Evolutionary conservation across 2,329 filamentous ascomycete genomes (phyloP), one percentile per base, ranked within the genome.

Genomic region (Neophaeococcomyces aloes): DNA sequence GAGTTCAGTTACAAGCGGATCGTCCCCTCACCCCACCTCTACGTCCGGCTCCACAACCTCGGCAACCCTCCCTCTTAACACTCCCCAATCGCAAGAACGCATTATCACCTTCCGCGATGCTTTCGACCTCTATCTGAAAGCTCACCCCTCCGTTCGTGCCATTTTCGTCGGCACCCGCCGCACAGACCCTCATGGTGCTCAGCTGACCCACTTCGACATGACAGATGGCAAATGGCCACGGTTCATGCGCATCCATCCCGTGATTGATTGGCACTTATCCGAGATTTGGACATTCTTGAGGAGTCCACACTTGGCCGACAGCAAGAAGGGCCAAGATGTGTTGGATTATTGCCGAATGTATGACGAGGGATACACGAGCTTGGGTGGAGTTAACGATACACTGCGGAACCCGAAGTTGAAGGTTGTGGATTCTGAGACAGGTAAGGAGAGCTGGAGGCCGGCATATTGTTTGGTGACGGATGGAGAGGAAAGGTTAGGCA

Each of bases 241-340:
- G 33, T 94, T 96, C 58, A 88, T 96, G 80, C 78, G 91, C 46
- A 74, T 96, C 48, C 87, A 98, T 63, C 89, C 91, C 0, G 84
- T 98, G 7, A 88, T 98, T 58, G 91, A 98, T 64, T 98, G 91
- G 91, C 86, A 91, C 61, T 94, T 95, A 63, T 76, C 78, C 8
- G 89, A 96, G 62, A 89, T 96, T 42, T 96, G 91, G 91, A 78
- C 80, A 14, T 87, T 93, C 59, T 70, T 85, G 72, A 58, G 56
- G 38, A 40, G 35, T 82, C 51, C 51, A 23, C 79, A 83, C 57
- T 67, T 96, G 23, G 72, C 78, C 14, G 27, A 37, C 17, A 19
- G 31, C 11, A 27, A 17, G n/a, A 40, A 32, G 8, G 46, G 48
- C n/a, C 39, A 38, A 2, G 38, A 47, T 3, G n/a, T 19, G 7